Conservation (phyloP, 257 asterid genomes). For the Solanum tarijense region DNA sequence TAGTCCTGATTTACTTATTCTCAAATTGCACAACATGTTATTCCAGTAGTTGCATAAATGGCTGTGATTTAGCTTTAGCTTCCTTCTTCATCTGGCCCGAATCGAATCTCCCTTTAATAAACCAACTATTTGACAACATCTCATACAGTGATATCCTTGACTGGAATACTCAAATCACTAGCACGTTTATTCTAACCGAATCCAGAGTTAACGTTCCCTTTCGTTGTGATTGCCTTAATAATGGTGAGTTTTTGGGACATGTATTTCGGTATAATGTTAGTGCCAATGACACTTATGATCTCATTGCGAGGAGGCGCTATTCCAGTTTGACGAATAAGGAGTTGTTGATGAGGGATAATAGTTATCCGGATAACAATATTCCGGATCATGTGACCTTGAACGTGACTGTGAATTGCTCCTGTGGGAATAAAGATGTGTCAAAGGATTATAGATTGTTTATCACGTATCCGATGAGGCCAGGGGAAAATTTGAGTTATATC, state of each 20-base stretch:
- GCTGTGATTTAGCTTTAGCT: neutral
- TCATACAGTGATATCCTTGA: neutral
- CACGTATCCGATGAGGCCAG: neutral
- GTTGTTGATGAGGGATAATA: neutral
- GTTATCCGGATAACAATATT: neutral
- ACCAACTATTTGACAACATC: neutral
- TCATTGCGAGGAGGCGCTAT: neutral
- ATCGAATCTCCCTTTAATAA: neutral
- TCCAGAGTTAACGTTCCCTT: neutral
- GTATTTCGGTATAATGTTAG: neutral
- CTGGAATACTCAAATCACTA: neutral
- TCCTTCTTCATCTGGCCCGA: neutral
- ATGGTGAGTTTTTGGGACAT: neutral
- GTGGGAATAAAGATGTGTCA: neutral
- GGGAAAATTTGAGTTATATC: neutral
- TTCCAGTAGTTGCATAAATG: neutral
- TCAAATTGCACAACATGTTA: neutral
- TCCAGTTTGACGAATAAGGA: neutral
- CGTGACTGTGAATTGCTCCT: neutral
- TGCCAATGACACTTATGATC: neutral
- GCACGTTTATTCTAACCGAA: neutral
- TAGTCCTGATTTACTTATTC: neutral
- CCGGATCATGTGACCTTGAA: neutral
- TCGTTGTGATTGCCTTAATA: neutral
- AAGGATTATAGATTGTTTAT: neutral